phyloP scores from a whole-genome alignment of 2,329 filamentous ascomycete genomes.

The Fusarium sp. region DNA sequence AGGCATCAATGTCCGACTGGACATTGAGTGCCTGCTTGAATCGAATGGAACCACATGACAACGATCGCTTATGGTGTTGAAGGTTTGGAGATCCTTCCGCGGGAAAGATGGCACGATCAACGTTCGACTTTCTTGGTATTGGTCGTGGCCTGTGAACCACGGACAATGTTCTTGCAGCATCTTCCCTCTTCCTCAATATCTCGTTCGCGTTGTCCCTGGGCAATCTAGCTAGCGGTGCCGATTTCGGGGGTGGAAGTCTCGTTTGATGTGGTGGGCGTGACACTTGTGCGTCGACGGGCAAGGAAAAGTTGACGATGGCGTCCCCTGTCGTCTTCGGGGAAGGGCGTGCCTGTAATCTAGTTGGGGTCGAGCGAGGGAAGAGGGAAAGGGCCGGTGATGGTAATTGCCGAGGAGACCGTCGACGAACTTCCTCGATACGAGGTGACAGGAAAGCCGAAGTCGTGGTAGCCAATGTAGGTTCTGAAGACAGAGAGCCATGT shows the following conservation, averaged over 20 bases:
- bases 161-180: slow-evolving; percentile 25
- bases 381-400: slow-evolving; percentile 33
- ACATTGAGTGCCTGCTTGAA: slow-evolving; percentile 66
- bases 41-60: slow-evolving; percentile 64
- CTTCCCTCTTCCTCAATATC: slow-evolving; percentile 15
- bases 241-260: slow-evolving; percentile 22
- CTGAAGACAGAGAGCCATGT: slow-evolving; percentile 9
- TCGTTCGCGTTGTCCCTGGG: slow-evolving; percentile 39
- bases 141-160: slow-evolving; percentile 70
- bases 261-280: slow-evolving; percentile 50
- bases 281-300: slow-evolving; percentile 42
- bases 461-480: slow-evolving; percentile 56
- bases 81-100: slow-evolving; percentile 57
- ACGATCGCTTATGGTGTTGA: slow-evolving; percentile 63
- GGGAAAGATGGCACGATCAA: slow-evolving; percentile 65
- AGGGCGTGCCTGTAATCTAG: slow-evolving; percentile 9
- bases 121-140: slow-evolving; percentile 65
- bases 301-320: slow-evolving; percentile 42
- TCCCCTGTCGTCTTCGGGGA: slow-evolving; percentile 25
- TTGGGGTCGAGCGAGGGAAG: slow-evolving; percentile 18
- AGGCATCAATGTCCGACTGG: slow-evolving; percentile 60
- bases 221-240: slow-evolving; percentile 39
- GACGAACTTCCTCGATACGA: slow-evolving; percentile 64
- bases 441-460: slow-evolving; percentile 68
- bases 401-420: slow-evolving; percentile 65